Evolutionary conservation across 192 early-diverging fungal genomes (phyloP).

Genomic region (Geosiphon pyriformis): DNA sequence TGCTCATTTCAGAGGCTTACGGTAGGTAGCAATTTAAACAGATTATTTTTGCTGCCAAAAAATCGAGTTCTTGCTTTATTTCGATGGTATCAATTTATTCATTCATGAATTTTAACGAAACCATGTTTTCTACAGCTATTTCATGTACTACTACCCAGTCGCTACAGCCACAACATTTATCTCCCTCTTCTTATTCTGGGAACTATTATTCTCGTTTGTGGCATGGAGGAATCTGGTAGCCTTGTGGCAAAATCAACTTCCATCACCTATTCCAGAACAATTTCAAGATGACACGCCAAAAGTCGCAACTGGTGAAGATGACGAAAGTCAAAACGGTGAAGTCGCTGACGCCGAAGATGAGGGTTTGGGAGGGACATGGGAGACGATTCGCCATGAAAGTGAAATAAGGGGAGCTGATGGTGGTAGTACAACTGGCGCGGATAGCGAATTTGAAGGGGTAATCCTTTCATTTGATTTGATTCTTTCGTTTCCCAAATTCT

Average conservation of each 20-base stretch:
- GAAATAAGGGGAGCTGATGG: not conserved
- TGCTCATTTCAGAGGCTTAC: conserved; percentile 52
- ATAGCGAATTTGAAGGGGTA: conserved; percentile 13
- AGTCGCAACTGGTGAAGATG: not conserved
- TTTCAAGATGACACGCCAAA: not conserved
- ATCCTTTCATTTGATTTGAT: not conserved
- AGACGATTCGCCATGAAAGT: not conserved
- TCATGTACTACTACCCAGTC: conserved; percentile 49
- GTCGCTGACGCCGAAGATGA: not conserved
- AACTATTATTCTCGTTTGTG: conserved; percentile 42
- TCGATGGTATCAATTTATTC: not conserved
- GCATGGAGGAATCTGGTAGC: conserved; percentile 43
- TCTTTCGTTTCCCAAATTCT: not conserved
- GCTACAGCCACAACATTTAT: conserved; percentile 42
- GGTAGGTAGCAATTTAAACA: conserved; percentile 28
- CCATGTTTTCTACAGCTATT: conserved; percentile 33
- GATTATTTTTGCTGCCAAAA: not conserved
- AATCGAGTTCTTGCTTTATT: not conserved
- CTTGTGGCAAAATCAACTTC: conserved; percentile 17
- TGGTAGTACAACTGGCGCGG: not conserved
- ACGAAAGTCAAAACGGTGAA: not conserved
- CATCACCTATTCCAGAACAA: not conserved
- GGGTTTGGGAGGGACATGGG: conserved; percentile 4
- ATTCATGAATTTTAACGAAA: not conserved
- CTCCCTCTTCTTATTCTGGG: conserved; percentile 38